These are phyloP conservation scores for Aspergillus sp. DNA, from an alignment of 2,329 filamentous ascomycete species.

Conservation along the genomic window DNA sequence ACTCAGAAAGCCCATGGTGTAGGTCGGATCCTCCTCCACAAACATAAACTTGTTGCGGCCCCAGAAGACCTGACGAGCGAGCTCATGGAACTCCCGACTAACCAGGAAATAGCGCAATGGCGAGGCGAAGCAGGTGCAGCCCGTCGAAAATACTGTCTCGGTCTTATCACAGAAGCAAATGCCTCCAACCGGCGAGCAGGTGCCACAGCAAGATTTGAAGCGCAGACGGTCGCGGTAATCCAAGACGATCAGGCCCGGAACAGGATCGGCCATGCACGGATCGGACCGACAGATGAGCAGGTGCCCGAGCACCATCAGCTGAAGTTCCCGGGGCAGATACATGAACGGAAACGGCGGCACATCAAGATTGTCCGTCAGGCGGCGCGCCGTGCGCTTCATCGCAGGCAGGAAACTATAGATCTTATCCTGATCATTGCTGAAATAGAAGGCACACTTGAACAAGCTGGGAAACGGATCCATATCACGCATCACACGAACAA, in stretches of 20 bases:
- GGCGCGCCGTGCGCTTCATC: constrained; percentile 18
- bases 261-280: constrained; percentile 15
- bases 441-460: constrained; percentile 24
- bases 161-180: constrained; percentile 26
- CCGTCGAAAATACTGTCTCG: constrained; percentile 27
- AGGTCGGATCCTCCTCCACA: constrained; percentile 25
- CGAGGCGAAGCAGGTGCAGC: constrained; percentile 26
- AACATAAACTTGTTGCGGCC: constrained; percentile 24
- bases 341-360: constrained; percentile 23
- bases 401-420: constrained; percentile 14
- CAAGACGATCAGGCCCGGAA: constrained; percentile 16
- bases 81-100: constrained; percentile 24
- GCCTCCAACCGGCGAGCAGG: constrained; percentile 22
- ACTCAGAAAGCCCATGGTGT: constrained; percentile 23
- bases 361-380: constrained; percentile 18
- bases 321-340: constrained; percentile 30
- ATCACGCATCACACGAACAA: constrained; percentile 14
- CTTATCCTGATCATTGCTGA: constrained; percentile 17
- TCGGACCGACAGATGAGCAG: constrained; percentile 19
- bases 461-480: constrained; percentile 27
- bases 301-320: constrained; percentile 26
- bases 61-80: constrained; percentile 25
- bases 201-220: constrained; percentile 24
- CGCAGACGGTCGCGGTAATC: constrained; percentile 18
- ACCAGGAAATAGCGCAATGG: constrained; percentile 29